phyloP scores from a whole-genome alignment of 441 rosid species.

The Eruca vesicaria region DNA sequence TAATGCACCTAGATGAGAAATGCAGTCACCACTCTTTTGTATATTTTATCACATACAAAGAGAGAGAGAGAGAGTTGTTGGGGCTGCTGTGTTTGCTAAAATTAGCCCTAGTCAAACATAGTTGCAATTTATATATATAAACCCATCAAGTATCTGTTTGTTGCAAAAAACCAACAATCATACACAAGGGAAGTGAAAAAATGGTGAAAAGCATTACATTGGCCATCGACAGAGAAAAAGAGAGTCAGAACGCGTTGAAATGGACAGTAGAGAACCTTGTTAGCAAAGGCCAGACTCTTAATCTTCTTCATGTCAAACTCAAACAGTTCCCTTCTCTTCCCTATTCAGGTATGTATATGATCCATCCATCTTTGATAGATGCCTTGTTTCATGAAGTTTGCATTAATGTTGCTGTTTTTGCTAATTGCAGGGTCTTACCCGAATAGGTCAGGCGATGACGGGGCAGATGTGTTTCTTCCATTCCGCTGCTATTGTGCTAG shows the following conservation, averaged over 20 bases:
- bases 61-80: background rate
- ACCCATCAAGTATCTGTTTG: conserved; percentile 5
- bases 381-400: background rate
- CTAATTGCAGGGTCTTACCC: conserved; percentile 18
- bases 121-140: conserved; percentile 27
- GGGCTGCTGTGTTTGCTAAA: conserved; percentile 19
- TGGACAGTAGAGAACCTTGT: conserved; percentile 77
- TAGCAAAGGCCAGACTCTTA: conserved; percentile 52
- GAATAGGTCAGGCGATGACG: conserved; percentile 11
- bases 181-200: background rate
- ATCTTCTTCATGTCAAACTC: conserved; percentile 65
- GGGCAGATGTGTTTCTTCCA: conserved; percentile 69
- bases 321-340: conserved; percentile 39
- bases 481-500: conserved; percentile 83
- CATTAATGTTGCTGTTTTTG: background rate
- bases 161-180: background rate
- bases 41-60: no score
- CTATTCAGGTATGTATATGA: background rate
- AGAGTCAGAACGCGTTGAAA: conserved; percentile 76
- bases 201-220: conserved; percentile 38
- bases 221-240: conserved; percentile 80
- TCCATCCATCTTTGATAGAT: background rate
- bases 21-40: background rate
- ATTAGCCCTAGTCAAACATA: conserved; percentile 12
- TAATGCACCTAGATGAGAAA: background rate